phyloP scores from a whole-genome alignment of 140 eudicot species.

The Stevia rebaudiana region DNA sequence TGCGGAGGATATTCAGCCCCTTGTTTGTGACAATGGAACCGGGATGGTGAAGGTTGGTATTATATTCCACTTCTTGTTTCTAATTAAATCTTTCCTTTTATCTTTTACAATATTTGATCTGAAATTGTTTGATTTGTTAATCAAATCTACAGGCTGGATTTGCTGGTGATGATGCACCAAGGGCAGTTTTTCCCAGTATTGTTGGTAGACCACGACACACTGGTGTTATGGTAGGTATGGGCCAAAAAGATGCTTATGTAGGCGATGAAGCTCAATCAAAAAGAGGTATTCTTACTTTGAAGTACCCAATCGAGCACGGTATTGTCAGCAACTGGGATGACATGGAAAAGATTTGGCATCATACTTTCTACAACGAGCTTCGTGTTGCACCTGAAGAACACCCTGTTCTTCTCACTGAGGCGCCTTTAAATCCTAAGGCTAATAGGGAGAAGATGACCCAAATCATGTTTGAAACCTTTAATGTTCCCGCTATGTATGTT shows the following conservation, averaged over 20 bases:
- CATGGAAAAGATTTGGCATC: slow-evolving; percentile 72
- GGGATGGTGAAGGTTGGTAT: slow-evolving; percentile 55
- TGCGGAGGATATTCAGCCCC: slow-evolving; percentile 53
- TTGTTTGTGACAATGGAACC: slow-evolving; percentile 52
- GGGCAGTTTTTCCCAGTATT: slow-evolving; percentile 73
- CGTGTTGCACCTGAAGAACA: slow-evolving; percentile 65
- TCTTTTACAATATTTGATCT: not conserved
- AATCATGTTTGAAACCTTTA: slow-evolving; percentile 59
- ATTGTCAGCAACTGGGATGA: slow-evolving; percentile 78
- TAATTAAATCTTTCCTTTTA: not conserved
- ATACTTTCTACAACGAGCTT: slow-evolving; percentile 54
- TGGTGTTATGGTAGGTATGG: slow-evolving; percentile 78
- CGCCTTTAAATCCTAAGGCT: slow-evolving; percentile 56
- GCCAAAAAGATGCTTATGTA: slow-evolving; percentile 67
- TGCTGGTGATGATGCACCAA: slow-evolving; percentile 83
- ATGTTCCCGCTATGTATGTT: slow-evolving; percentile 72
- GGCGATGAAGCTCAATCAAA: slow-evolving; percentile 72
- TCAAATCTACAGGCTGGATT: slow-evolving; percentile 52
- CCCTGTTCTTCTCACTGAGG: slow-evolving; percentile 60
- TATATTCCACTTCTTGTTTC: not conserved
- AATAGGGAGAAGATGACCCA: slow-evolving; percentile 65
- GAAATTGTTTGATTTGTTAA: not conserved
- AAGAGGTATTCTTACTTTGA: slow-evolving; percentile 68
- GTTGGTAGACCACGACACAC: slow-evolving; percentile 72
- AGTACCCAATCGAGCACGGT: slow-evolving; percentile 63